Evolutionary conservation across 1,284 basidiomycete genomes (phyloP).

Genomic region (Irpex sp.): DNA sequence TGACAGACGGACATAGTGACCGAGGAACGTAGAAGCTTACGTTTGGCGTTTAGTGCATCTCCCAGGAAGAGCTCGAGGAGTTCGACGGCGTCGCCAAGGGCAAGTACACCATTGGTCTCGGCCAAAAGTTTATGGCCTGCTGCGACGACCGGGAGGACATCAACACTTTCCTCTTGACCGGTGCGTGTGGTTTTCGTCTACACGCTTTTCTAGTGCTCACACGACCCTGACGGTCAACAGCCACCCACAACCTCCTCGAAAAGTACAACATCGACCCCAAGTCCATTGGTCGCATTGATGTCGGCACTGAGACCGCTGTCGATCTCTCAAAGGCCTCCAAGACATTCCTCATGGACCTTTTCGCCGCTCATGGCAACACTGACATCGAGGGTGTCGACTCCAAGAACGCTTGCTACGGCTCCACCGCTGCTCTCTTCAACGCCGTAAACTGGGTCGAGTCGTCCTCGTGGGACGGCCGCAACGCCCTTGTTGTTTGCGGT

Average conservation of each 20-base stretch:
- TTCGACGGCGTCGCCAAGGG: slow-evolving; percentile 96
- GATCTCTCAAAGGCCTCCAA: slow-evolving; percentile 99
- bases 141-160: slow-evolving; percentile 98
- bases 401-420: slow-evolving; percentile 99
- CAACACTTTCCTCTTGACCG: slow-evolving; percentile 95
- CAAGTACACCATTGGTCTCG: slow-evolving; percentile 99
- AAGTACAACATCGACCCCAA: slow-evolving; percentile 97
- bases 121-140: slow-evolving; percentile 98
- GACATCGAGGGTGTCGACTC: slow-evolving; percentile 99
- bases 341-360: slow-evolving; percentile 98
- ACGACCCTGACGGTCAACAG: slow-evolving; percentile 33
- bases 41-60: slow-evolving; percentile 67
- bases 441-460: slow-evolving; percentile 97
- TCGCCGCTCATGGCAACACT: slow-evolving; percentile 86
- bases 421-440: slow-evolving; percentile 97
- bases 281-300: slow-evolving; percentile 95
- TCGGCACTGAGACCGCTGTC: slow-evolving; percentile 98
- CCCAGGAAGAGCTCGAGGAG: slow-evolving; percentile 91
- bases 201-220: not conserved
- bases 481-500: slow-evolving; percentile 95
- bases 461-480: slow-evolving; percentile 96
- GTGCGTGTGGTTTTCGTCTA: slow-evolving; percentile 42
- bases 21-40: slow-evolving; percentile 4
- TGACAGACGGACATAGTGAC: slow-evolving; percentile 18
- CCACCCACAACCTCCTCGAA: slow-evolving; percentile 82